phyloP scores from a whole-genome alignment of 495 filamentous ascomycete species.

The Aspergillus olivimuriae region DNA sequence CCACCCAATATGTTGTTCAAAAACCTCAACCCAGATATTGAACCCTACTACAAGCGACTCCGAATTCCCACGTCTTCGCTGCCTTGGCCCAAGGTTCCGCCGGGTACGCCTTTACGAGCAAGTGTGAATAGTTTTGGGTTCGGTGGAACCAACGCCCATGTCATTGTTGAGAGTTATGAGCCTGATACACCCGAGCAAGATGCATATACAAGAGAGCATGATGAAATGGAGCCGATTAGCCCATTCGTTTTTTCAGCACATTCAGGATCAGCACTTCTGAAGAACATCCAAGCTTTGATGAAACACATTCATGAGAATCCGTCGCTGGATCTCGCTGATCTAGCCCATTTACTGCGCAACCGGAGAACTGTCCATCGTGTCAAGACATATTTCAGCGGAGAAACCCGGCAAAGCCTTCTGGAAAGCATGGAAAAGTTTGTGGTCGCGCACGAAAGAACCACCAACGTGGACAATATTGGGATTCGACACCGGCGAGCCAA shows the following conservation, averaged over 20 bases:
- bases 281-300: background rate
- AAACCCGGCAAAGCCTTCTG: background rate
- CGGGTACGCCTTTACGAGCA: constrained; percentile 20
- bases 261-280: constrained; percentile 10
- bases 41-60: background rate
- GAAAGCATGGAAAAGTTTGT: background rate
- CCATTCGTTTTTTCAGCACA: constrained; percentile 24
- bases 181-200: too few relatives aligned
- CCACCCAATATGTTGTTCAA: constrained; percentile 53
- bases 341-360: background rate
- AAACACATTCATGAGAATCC: background rate
- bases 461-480: background rate
- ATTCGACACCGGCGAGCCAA: background rate
- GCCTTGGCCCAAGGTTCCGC: constrained; percentile 10
- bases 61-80: constrained; percentile 11
- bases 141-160: constrained; percentile 59
- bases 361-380: background rate
- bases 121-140: constrained; percentile 49
- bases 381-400: background rate
- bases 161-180: constrained; percentile 44
- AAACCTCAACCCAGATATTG: constrained; percentile 39
- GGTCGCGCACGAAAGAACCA: background rate
- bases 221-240: background rate
- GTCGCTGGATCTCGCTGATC: background rate
- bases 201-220: background rate